Evolutionary conservation across 139 green algal species (phyloP), one percentile per base, ranked within the genome.

Genomic region (Picochlorum costavermella): DNA sequence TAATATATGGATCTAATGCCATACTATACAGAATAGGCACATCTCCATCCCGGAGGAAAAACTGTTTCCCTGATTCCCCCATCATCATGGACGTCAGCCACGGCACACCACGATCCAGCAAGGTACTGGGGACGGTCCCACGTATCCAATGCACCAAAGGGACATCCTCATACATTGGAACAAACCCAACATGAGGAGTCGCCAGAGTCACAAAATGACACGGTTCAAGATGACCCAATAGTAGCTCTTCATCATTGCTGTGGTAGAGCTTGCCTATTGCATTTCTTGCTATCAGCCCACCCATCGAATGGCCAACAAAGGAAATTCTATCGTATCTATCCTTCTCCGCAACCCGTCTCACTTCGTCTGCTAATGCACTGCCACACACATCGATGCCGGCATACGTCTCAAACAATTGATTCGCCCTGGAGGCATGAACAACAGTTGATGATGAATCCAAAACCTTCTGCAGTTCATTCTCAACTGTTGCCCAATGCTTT

Each of bases 301-400:
- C 85, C 83, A 92, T 86, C 51, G 58, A 78, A 68, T 92, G 85
- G 1, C 72, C 80, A 13, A 92, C 51, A 2, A 95, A 62, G 5
- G 63, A 82, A 49, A 96, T 86, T 5, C 73, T 73, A 43, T n/a
- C 25, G 1, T 79, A 76, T 10, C n/a, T 53, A 50, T 85, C 62
- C 17, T 37, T 30, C 6, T 63, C 36, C 6, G 76, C 74, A 48
- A 90, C 55, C 0, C 13, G n/a, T 0, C 63, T 56, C 1, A 96
- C 78, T 64, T 96, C 89, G 2, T 79, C 70, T 9, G 75, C 84
- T 50, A 96, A 76, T 13, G 84, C 71, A 44, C 73, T 28, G 1
- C 89, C 89, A 67, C 89, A 95, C 9, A 61, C 66, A 63, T 95
- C 88, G 29, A 96, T 89, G 28, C 89, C 89, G 5, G 90, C 72